Evolutionary conservation across 345 rosid genomes (phyloP).

Genomic region (Salix viminalis): DNA sequence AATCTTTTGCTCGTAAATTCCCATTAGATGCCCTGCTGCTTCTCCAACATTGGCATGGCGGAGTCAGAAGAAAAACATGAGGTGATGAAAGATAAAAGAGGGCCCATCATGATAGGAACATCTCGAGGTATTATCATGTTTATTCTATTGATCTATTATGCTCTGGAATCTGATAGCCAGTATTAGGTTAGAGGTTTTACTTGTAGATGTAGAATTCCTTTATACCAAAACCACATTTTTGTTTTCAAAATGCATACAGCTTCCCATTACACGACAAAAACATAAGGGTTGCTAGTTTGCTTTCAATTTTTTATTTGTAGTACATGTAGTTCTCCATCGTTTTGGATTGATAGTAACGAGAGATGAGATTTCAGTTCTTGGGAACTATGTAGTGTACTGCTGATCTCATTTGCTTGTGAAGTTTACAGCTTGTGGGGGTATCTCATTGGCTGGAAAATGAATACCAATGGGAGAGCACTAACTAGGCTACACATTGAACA

Average conservation of each 20-base stretch:
- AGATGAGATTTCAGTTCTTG: no score
- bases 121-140: constrained; percentile 37
- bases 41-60: constrained; percentile 4
- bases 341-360: no score
- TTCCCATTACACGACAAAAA: not conserved
- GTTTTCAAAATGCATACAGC: not conserved
- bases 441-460: no score
- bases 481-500: no score
- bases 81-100: constrained; percentile 7
- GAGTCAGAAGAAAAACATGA: constrained; percentile 21
- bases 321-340: no score
- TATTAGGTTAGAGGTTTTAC: not conserved
- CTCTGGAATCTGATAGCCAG: constrained; percentile 18
- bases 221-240: not conserved
- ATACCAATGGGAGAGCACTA: no score
- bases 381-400: no score
- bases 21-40: constrained; percentile 17
- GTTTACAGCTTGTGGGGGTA: no score
- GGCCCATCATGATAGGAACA: constrained; percentile 19
- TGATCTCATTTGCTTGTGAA: no score
- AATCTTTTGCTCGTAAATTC: not conserved
- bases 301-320: not conserved
- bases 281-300: not conserved
- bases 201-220: not conserved
- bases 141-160: not conserved